These are phyloP conservation scores for Podaxis sp. DNA, from an alignment of 768 basidiomycete genomes.

Conservation along the genomic window DNA sequence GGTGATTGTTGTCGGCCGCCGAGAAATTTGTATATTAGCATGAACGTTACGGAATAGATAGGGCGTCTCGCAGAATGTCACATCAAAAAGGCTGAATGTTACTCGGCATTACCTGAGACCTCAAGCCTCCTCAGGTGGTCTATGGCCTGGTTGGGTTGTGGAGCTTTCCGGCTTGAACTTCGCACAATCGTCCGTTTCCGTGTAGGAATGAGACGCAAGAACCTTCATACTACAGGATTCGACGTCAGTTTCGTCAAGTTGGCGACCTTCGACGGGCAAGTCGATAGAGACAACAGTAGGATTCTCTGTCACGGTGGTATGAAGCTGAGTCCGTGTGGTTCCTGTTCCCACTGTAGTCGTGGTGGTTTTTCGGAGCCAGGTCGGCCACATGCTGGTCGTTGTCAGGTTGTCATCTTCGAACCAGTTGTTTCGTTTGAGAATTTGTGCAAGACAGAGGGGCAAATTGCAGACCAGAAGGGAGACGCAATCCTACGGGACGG, in stretches of 20 bases:
- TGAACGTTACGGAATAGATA: not conserved
- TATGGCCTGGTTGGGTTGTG: too few species aligned
- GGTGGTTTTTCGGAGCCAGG: not conserved
- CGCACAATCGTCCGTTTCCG: not conserved
- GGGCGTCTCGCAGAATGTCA: not conserved
- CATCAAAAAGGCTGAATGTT: not conserved
- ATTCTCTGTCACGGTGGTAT: not conserved
- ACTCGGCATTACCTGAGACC: not conserved
- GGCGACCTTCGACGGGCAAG: not conserved
- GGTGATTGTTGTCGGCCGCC: not conserved
- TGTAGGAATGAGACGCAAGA: not conserved
- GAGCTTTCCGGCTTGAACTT: not conserved
- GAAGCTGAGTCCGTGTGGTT: not conserved
- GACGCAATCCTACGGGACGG: conserved; percentile 26
- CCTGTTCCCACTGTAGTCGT: not conserved
- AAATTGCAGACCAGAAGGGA: conserved; percentile 39
- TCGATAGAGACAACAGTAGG: not conserved
- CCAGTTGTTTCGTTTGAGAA: conserved; percentile 1
- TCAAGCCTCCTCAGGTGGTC: not conserved
- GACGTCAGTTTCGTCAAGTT: not conserved
- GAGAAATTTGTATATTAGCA: not conserved
- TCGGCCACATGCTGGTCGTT: conserved; percentile 1
- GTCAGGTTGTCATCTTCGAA: conserved; percentile 1
- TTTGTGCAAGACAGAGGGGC: conserved; percentile 30
- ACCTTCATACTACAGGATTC: not conserved